A percentile compares a stretch with the other conserved stretches of the same genome.
Conservation (phyloP, 1,284 basidiomycete genomes). For the Macrocystidia cucumis region DNA sequence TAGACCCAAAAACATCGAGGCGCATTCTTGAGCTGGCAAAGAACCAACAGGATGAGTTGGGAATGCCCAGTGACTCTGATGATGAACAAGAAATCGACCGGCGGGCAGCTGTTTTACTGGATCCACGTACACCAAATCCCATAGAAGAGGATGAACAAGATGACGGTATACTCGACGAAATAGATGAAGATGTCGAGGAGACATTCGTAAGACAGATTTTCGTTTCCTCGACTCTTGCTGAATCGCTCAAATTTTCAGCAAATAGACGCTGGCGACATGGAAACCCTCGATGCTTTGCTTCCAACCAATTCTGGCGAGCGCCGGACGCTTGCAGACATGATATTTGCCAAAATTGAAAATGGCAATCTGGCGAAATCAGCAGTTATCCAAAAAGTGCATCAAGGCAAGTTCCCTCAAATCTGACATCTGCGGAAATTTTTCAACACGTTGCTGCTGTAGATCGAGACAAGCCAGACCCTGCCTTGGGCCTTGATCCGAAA, state of each 20-base stretch:
- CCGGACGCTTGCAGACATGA: slow-evolving; percentile 89
- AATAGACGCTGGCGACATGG: slow-evolving; percentile 84
- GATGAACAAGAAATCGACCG: slow-evolving; percentile 35
- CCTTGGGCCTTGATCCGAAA: slow-evolving; percentile 93
- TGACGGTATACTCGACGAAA: slow-evolving; percentile 43
- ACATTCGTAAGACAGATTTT: slow-evolving; percentile 42
- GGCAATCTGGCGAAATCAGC: slow-evolving; percentile 42
- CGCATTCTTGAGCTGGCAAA: slow-evolving; percentile 91
- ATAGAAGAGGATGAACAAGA: slow-evolving; percentile 38
- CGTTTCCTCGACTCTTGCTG: slow-evolving; percentile 3
- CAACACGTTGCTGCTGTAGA: slow-evolving; percentile 27
- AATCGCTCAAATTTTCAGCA: slow-evolving; percentile 41
- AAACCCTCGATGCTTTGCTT: slow-evolving; percentile 75
- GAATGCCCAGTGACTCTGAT: slow-evolving; percentile 43
- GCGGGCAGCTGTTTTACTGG: slow-evolving; percentile 17
- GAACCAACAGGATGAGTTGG: slow-evolving; percentile 90
- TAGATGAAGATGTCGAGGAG: slow-evolving; percentile 40
- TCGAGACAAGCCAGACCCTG: slow-evolving; percentile 70
- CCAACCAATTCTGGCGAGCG: slow-evolving; percentile 68
- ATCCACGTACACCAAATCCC: slow-evolving; percentile 23
- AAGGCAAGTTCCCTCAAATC: slow-evolving; percentile 31
- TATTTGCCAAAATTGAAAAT: slow-evolving; percentile 85
- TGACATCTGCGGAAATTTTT: slow-evolving; percentile 3
- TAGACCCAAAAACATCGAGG: slow-evolving; percentile 83
- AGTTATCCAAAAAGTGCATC: slow-evolving; percentile 48